phyloP scores from a whole-genome alignment of 495 filamentous ascomycete genomes.

The Penicillium robsamsonii region DNA sequence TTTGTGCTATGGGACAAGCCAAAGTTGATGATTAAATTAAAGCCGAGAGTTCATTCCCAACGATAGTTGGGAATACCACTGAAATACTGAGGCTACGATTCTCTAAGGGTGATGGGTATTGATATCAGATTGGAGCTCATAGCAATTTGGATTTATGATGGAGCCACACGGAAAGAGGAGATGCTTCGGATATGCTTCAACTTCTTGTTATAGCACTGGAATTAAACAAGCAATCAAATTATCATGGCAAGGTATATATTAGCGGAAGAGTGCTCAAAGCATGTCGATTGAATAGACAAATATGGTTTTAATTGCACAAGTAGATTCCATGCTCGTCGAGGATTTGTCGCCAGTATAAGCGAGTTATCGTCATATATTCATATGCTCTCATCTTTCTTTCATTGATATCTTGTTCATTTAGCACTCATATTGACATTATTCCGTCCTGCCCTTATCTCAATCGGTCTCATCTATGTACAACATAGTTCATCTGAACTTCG shows the following conservation, averaged over 20 bases:
- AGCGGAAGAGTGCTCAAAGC: too few relatives aligned
- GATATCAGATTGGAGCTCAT: neutral
- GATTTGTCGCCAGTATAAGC: neutral
- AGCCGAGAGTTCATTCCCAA: neutral
- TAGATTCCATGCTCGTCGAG: neutral
- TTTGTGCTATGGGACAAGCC: slow-evolving; percentile 43
- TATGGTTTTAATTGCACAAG: too few relatives aligned
- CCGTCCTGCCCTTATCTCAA: too few relatives aligned
- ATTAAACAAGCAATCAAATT: neutral
- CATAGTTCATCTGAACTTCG: neutral
- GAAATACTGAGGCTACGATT: neutral
- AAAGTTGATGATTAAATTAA: slow-evolving; percentile 35
- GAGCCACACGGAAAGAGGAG: neutral
- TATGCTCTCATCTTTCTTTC: neutral
- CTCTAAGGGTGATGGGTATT: neutral
- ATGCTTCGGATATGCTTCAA: neutral
- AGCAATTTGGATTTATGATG: neutral
- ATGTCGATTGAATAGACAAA: too few relatives aligned
- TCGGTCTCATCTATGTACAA: too few relatives aligned
- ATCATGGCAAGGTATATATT: neutral
- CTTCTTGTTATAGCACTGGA: neutral
- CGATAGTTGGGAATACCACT: neutral
- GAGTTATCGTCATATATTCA: neutral
- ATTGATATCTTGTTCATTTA: neutral
- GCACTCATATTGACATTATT: neutral